Evolutionary conservation across 495 filamentous ascomycete genomes (phyloP).

Genomic region (Podospora conica): DNA sequence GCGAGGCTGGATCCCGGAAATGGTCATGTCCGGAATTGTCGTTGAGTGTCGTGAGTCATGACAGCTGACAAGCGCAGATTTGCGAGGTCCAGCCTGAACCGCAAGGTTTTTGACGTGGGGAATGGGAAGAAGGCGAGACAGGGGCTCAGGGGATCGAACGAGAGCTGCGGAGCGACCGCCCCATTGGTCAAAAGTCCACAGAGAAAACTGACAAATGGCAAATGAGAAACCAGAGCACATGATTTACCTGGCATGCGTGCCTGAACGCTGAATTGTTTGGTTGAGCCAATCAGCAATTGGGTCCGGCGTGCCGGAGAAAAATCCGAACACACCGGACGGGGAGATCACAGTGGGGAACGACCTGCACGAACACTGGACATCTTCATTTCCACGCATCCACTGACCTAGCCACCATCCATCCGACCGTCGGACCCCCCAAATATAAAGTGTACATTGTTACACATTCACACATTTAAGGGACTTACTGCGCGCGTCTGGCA

Average conservation of each 20-base stretch:
- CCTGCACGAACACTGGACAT: neutral
- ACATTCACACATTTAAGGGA: no score
- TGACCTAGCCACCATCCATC: no score
- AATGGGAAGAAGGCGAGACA: neutral
- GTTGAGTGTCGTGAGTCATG: no score
- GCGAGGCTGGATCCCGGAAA: neutral
- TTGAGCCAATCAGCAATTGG: neutral
- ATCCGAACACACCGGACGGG: neutral
- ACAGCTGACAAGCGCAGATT: neutral
- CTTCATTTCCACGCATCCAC: neutral
- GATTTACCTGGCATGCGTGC: slow-evolving; percentile 12
- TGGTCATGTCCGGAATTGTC: neutral
- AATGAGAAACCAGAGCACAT: slow-evolving; percentile 9
- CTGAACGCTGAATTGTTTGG: neutral
- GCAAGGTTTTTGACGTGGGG: no score
- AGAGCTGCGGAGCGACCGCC: neutral
- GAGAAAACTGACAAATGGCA: neutral
- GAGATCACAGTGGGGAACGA: neutral
- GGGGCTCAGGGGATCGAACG: neutral
- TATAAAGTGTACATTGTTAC: no score
- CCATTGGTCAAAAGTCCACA: neutral
- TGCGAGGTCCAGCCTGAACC: neutral
- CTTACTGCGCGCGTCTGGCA: neutral
- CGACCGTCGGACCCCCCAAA: no score
- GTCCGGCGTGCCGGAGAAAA: neutral